Base-by-base conservation (phyloP, 352 stramenopile genomes). In the Globisporangium acanthophoron region DNA sequence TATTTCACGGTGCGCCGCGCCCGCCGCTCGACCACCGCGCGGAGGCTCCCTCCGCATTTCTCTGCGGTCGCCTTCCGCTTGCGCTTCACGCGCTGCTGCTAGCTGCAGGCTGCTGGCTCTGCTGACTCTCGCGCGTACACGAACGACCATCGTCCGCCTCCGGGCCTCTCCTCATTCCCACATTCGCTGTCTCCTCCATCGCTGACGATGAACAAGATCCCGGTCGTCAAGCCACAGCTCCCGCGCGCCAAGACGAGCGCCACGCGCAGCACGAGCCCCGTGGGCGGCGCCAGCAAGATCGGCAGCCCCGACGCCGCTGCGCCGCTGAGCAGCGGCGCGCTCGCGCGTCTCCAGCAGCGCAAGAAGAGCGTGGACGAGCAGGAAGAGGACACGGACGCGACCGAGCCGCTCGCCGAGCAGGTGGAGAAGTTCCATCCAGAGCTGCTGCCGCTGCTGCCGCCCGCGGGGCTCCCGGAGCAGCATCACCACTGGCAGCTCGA, bases 371-470 rank as follows among this genome's bases (percentile, higher is more conserved):
- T 53, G 29, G 59, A 69, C 41, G 37, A 51, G 31, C 60, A 63
- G 48, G 43, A 56, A n/a, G 47, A 48, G 18, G 24, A 37, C 60
- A 66, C 54, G 18, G 46, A 56, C 20, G 59, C 56, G 9, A 35
- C n/a, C 37, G 54, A 57, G 29, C 57, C 78, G 59, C 65, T 90
- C 7, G 57, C 60, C 2, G 62, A 73, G 41, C 80, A 90, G 21
- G 70, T 88, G 0, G 62, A 69, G 48, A 51, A 55, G 21, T 64
- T 74, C 40, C 78, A 73, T 11, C 78, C 78, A 0, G 80, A 90
- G 65, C 69, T 90, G 33, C 64, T 87, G 45, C 78, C 80, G 16
- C 65, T 90, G 40, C 64, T 88, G 59, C 71, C 71, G 52, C 69
- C 66, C 18, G 69, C 67, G 47, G 52, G 64, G 27, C 35, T 72